These are phyloP conservation scores for Trichoderma sp. DNA, from an alignment of 2,329 filamentous ascomycete genomes.

Conservation along the genomic window DNA sequence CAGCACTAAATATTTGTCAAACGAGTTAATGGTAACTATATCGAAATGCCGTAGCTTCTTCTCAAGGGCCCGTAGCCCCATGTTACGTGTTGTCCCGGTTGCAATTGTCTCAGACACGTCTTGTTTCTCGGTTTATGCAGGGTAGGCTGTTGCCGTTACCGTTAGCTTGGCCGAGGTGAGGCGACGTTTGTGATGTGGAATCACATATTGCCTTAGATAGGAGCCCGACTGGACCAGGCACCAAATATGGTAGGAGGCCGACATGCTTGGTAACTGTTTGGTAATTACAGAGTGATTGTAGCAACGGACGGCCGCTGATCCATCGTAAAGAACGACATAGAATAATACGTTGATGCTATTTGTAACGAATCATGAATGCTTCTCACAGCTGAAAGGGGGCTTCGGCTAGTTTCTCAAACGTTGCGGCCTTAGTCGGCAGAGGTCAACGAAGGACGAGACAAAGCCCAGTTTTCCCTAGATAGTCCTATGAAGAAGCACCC, in stretches of 20 bases:
- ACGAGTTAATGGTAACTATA: not conserved
- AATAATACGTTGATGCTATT: not conserved
- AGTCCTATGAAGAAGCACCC: not conserved
- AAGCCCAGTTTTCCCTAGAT: not conserved
- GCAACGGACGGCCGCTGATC: not conserved
- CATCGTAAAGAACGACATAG: not conserved
- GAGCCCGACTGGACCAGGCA: not conserved
- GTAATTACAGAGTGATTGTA: not conserved
- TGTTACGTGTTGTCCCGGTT: not conserved
- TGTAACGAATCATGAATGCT: not conserved
- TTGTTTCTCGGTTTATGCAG: not conserved
- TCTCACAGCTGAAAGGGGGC: not conserved
- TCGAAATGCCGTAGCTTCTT: not conserved
- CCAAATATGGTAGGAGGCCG: not conserved
- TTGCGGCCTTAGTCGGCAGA: not conserved
- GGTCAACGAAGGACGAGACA: not conserved
- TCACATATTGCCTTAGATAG: not conserved
- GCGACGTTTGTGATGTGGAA: constrained; percentile 12
- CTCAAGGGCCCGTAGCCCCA: not conserved
- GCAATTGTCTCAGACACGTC: not conserved
- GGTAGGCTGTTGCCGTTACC: not conserved
- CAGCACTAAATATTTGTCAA: not conserved
- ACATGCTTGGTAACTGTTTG: not conserved
- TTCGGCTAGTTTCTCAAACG: not conserved
- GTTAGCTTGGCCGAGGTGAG: not conserved